Conservation (phyloP, 2,329 filamentous ascomycete species). For the Sporothrix dimorphospora region DNA sequence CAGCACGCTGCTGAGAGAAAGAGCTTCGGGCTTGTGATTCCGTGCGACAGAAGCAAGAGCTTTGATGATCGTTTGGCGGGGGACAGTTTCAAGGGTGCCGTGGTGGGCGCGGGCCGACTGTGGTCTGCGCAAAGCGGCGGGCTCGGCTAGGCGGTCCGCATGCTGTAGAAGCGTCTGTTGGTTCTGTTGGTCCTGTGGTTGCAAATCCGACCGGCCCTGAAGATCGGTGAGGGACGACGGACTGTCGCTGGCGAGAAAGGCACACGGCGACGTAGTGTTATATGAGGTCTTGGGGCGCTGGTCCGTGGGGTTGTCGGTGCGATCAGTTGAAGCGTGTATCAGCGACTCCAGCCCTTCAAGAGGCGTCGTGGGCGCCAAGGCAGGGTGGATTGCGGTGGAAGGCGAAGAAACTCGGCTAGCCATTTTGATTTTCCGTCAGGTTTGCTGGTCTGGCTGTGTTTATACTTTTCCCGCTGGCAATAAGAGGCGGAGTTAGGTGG, state of each 20-base stretch:
- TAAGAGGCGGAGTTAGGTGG: conserved; percentile 27
- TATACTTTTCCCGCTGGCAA: conserved; percentile 8
- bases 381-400: conserved; percentile 55
- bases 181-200: conserved; percentile 34
- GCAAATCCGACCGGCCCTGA: not conserved
- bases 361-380: conserved; percentile 40
- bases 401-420: conserved; percentile 49
- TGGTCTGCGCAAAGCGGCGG: conserved; percentile 28
- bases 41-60: conserved; percentile 70
- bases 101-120: conserved; percentile 30
- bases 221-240: conserved; percentile 38
- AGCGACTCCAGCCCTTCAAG: conserved; percentile 33
- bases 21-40: conserved; percentile 63
- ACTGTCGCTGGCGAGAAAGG: not conserved
- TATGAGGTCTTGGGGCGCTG: conserved; percentile 29
- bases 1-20: conserved; percentile 64
- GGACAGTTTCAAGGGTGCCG: conserved; percentile 67
- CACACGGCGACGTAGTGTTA: conserved; percentile 22
- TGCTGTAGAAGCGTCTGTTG: conserved; percentile 21
- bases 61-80: conserved; percentile 81
- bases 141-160: conserved; percentile 27
- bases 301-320: not conserved
- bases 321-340: not conserved
- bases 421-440: conserved; percentile 37
- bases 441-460: conserved; percentile 11